Base-by-base conservation (phyloP, 2,329 filamentous ascomycete genomes). In the Xylogone sp. region DNA sequence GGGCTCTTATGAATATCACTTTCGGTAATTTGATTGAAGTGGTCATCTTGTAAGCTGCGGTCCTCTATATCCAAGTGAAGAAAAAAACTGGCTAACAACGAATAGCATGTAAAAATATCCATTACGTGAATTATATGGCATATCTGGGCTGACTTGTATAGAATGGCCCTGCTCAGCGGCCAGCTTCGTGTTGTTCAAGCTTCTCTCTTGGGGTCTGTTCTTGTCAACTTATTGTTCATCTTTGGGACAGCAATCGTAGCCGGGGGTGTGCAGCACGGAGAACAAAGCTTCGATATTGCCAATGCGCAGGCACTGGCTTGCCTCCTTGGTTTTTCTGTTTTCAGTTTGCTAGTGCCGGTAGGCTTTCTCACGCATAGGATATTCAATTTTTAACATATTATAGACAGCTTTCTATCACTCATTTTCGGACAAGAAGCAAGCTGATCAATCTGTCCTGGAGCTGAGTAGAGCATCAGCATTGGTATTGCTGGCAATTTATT, bases 161-260 rank as follows among this genome's bases (percentile, higher is more conserved):
- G 43, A 44, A 44, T 19, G 5, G 43, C 43, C 19, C 43, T 44
- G 16, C 21, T 22, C 21, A 3, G 73, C 67, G 75, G 87, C 63
- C 84, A 90, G 63, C 87, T 90, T 46, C 76, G 81, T 22, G 86
- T 91, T 53, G 87, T 91, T 18, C 86, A 90, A 65, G 87, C 87
- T 6, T 89, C 87, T 0, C 74, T 91, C 42, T 74, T 91, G 16
- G 88, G 87, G 19, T 90, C 87, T 1, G 88, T 91, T 51, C 72
- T 91, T n/a, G 84, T 88, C 50, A 91, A 91, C 61, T 67, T 91
- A 45, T 72, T 91, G 3, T 74, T 90, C 42, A 90, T 90, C 57
- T 73, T 91, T 46, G 87, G 88, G 55, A 89, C 89, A 79, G 84
- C 84, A 31, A 87, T 91, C 58, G 68, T 90, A 1, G 71, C 87